Evolutionary conservation across 2,329 filamentous ascomycete species (phyloP), one percentile per base, ranked within the genome.

Genomic region (Pseudogymnoascus sp.): DNA sequence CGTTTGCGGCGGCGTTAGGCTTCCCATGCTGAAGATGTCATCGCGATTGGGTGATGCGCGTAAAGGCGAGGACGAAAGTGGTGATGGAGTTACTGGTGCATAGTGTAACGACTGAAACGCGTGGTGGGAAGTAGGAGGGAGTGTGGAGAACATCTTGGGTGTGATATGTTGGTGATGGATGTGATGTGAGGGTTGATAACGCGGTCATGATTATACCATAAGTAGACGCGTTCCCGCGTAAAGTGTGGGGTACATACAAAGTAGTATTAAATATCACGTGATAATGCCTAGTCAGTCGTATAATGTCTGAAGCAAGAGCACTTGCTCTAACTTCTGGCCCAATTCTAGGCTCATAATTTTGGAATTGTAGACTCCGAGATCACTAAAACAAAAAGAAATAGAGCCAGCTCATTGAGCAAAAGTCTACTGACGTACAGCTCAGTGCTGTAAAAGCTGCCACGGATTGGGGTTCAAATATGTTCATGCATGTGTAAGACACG

Each of bases 11-110:
- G 33, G 59, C 14, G 33, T 38, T 28, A 41, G 24, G 59, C 59
- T 41, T 41, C 24, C 24, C 59, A 60, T 38, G 33, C 38, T 41
- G 38, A 60, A 60, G 38, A 60, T 41, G 14, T 41, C 59, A 60
- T 38, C 33, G 33, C 59, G 38, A 56, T 77, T 75, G 10, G 82
- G 80, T 4, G 79, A 77, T n/a, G 79, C 78, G 68, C 82, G 82
- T 61, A 84, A 73, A 11, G 84, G 83, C 2, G 83, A 85, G 2
- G 84, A 86, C 2, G 84, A 84, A 3, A 85, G 80, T 5, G 83
- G 84, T 59, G 84, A 86, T 1, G 84, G 75, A 31, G 79, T 74
- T 37, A 73, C 65, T 1, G 84, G 83, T n/a, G 66, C 65, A 61
- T 70, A 68, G 53, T 67, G 50, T 38, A 63, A 65, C 1, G 61